phyloP scores from a whole-genome alignment of 2,329 filamentous ascomycete genomes.

The Scolecobasidium constrictum region DNA sequence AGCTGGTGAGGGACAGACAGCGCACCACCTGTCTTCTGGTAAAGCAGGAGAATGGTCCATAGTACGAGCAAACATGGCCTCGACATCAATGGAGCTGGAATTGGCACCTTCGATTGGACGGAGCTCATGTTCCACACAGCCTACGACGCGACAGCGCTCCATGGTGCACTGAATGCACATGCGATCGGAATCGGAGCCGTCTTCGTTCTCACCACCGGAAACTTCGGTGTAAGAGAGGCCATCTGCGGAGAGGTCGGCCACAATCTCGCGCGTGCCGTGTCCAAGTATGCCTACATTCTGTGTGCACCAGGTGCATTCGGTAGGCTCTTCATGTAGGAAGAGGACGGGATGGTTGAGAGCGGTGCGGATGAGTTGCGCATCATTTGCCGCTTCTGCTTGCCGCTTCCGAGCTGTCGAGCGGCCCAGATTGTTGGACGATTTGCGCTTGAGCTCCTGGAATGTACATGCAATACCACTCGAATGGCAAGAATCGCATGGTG shows the following conservation, averaged over 20 bases:
- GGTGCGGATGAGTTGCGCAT: slow-evolving; percentile 2
- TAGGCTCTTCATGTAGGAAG: background rate
- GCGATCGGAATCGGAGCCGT: background rate
- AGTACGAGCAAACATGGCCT: too few relatives aligned
- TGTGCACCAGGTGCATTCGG: background rate
- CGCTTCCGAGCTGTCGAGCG: background rate
- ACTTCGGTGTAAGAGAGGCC: background rate
- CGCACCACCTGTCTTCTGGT: background rate
- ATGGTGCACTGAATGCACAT: slow-evolving; percentile 6
- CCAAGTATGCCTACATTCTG: slow-evolving; percentile 3
- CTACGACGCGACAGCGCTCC: background rate
- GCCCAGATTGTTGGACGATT: too few relatives aligned
- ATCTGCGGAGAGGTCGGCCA: background rate
- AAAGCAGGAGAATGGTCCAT: background rate
- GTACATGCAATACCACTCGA: background rate
- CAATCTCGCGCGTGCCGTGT: background rate
- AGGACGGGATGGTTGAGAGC: slow-evolving; percentile 1
- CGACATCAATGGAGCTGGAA: too few relatives aligned
- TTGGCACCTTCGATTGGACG: background rate
- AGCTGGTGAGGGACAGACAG: slow-evolving; percentile 1
- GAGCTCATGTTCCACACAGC: slow-evolving; percentile 1
- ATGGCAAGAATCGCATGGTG: background rate
- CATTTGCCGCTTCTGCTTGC: background rate
- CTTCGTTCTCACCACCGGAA: background rate
- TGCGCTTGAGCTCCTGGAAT: background rate